Evolutionary conservation across 2,329 filamentous ascomycete species (phyloP).

Genomic region (Colletotrichum gloeosporioides): DNA sequence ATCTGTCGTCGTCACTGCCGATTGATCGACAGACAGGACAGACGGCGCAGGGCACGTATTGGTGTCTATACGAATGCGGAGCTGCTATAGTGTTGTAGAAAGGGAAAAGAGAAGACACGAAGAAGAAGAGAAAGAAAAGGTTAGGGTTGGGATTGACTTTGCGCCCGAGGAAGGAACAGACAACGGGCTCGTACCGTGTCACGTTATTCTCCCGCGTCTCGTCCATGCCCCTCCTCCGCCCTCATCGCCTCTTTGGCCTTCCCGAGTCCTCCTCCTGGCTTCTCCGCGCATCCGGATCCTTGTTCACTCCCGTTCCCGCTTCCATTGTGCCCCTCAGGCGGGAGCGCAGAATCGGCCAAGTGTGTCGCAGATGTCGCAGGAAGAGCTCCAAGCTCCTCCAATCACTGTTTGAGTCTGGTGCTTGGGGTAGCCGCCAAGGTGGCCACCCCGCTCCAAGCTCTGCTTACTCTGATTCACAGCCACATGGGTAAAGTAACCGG

Average conservation of each 20-base stretch:
- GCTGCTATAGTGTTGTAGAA: background rate
- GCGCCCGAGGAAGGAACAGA: slow-evolving; percentile 1
- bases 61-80: background rate
- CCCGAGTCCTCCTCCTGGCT: background rate
- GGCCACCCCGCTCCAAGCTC: slow-evolving; percentile 4
- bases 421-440: slow-evolving; percentile 7
- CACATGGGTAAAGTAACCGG: slow-evolving; percentile 4
- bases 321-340: background rate
- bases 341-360: slow-evolving; percentile 19
- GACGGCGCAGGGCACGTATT: background rate
- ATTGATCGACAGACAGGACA: background rate
- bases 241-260: slow-evolving; percentile 2
- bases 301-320: background rate
- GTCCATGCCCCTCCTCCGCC: background rate
- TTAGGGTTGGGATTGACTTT: slow-evolving; percentile 20
- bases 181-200: background rate
- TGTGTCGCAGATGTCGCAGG: slow-evolving; percentile 19
- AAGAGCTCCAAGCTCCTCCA: slow-evolving; percentile 19
- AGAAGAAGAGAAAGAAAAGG: background rate
- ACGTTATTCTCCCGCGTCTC: background rate
- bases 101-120: background rate
- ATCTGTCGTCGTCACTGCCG: slow-evolving; percentile 11
- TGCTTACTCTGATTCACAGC: background rate
- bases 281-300: slow-evolving; percentile 14
- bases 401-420: background rate